Percentiles rank a stretch among this genome's conserved stretches.
Conservation (phyloP, 352 stramenopile species). For the Plasmopara viticola region DNA sequence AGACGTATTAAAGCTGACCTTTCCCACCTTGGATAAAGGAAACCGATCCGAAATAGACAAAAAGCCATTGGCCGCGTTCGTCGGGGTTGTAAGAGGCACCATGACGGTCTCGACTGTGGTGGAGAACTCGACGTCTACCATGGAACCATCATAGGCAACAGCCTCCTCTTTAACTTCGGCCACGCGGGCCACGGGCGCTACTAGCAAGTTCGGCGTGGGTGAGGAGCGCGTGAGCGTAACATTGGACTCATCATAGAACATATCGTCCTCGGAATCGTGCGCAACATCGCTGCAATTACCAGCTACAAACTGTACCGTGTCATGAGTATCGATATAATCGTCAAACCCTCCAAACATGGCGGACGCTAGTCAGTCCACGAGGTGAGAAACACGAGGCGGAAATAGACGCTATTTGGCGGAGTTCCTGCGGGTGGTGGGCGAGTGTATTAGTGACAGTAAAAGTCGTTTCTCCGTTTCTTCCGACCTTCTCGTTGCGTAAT, state of each 20-base stretch:
- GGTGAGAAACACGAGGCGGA: conserved; percentile 3
- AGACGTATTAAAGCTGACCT: conserved; percentile 27
- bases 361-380: neutral
- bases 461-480: conserved; percentile 27
- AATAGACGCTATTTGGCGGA: neutral
- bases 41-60: conserved; percentile 56
- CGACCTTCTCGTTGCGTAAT: conserved; percentile 5
- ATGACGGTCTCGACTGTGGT: conserved; percentile 19
- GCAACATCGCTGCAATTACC: conserved; percentile 26
- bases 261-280: conserved; percentile 48
- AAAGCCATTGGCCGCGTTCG: conserved; percentile 28
- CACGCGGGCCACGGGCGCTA: conserved; percentile 23
- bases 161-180: conserved; percentile 24
- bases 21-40: conserved; percentile 35
- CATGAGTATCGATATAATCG: conserved; percentile 7
- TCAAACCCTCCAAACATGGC: conserved; percentile 23
- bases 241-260: conserved; percentile 34
- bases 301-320: conserved; percentile 40
- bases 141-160: conserved; percentile 13
- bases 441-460: conserved; percentile 24
- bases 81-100: conserved; percentile 2
- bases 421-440: conserved; percentile 15
- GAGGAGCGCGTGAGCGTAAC: conserved; percentile 53
- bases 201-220: conserved; percentile 30
- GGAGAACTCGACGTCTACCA: conserved; percentile 23